These are phyloP conservation scores for Hypomontagnella monticulosa DNA, from an alignment of 495 filamentous ascomycete genomes.

Conservation along the genomic window DNA sequence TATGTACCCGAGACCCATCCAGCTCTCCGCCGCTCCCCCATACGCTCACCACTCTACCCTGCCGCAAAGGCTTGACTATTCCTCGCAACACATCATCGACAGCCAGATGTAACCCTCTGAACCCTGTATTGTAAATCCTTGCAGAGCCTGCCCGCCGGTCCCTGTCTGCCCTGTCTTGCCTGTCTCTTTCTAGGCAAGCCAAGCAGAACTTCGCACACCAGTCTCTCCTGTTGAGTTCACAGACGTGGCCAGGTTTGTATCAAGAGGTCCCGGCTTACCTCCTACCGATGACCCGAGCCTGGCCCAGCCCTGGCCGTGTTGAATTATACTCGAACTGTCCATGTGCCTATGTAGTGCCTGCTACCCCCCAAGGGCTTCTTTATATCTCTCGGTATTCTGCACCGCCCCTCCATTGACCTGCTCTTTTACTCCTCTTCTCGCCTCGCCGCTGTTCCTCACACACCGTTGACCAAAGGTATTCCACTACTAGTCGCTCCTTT, in stretches of 20 bases:
- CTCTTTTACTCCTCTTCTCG: constrained; percentile 46
- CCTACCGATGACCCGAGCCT: constrained; percentile 62
- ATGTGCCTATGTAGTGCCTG: constrained; percentile 43
- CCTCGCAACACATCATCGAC: constrained; percentile 54
- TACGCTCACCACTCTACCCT: constrained; percentile 41
- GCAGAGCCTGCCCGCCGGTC: constrained; percentile 48
- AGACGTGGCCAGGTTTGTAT: constrained; percentile 60
- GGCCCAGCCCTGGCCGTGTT: constrained; percentile 55
- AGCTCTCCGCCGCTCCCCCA: constrained; percentile 46
- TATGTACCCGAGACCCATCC: constrained; percentile 44
- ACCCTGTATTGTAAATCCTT: constrained; percentile 49
- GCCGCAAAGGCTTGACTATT: constrained; percentile 38
- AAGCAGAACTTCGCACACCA: constrained; percentile 58
- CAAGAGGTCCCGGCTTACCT: constrained; percentile 61
- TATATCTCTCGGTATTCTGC: constrained; percentile 60
- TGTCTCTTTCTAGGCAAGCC: constrained; percentile 53
- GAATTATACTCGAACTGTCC: constrained; percentile 49
- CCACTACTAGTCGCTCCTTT: constrained; percentile 58
- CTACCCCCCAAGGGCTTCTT: constrained; percentile 52
- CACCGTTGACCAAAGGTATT: constrained; percentile 51
- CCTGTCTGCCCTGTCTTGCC: constrained; percentile 47
- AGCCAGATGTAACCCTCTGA: constrained; percentile 57
- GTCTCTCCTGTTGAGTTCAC: constrained; percentile 51
- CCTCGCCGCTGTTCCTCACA: constrained; percentile 47
- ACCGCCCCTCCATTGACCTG: constrained; percentile 53